phyloP scores from a whole-genome alignment of 495 filamentous ascomycete genomes.

The Aspergillus sclerotioniger region DNA sequence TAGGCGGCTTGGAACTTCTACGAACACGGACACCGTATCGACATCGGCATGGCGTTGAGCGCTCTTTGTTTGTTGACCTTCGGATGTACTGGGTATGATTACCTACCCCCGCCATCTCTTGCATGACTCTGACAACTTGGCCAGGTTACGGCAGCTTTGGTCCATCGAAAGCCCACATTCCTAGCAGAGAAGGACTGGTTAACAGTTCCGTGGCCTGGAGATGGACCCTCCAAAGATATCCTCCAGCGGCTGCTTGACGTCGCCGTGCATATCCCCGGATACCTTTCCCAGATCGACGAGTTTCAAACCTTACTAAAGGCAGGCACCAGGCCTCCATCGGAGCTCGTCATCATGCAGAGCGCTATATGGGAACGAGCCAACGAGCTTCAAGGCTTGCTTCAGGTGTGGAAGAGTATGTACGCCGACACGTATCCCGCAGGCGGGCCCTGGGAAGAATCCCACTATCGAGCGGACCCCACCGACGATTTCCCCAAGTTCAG shows the following conservation, averaged over 20 bases:
- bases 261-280: constrained; percentile 28
- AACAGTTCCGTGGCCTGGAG: constrained; percentile 23
- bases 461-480: neutral
- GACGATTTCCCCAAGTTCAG: constrained; percentile 19
- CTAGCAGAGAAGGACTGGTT: constrained; percentile 25
- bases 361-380: constrained; percentile 20
- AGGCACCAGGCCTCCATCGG: neutral
- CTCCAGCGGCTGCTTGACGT: constrained; percentile 25
- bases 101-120: neutral
- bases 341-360: constrained; percentile 18
- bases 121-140: neutral
- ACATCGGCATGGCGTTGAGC: constrained; percentile 27
- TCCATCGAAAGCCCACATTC: constrained; percentile 24
- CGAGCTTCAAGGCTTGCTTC: constrained; percentile 20
- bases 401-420: constrained; percentile 21
- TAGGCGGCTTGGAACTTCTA: constrained; percentile 25
- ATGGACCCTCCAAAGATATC: constrained; percentile 23
- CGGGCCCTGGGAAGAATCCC: constrained; percentile 11
- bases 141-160: constrained; percentile 27
- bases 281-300: constrained; percentile 21
- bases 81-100: constrained; percentile 27
- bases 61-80: constrained; percentile 28
- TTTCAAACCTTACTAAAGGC: constrained; percentile 11
- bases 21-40: constrained; percentile 24
- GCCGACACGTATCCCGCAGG: constrained; percentile 20